Base-by-base conservation (phyloP, 192 early-diverging fungal species). In the Gigaspora rosea region DNA sequence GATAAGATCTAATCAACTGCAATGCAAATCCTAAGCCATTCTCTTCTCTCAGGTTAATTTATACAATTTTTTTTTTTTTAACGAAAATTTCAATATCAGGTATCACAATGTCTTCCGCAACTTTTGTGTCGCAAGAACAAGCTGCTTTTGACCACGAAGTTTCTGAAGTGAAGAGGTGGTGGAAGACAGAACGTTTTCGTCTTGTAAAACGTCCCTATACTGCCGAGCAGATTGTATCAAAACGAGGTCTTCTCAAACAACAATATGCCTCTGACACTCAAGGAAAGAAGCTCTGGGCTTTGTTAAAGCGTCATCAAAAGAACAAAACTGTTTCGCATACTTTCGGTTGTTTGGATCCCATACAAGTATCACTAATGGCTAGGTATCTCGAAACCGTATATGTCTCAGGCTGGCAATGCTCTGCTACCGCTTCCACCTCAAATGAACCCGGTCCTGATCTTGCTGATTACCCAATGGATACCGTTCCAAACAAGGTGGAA, bases 341-440 rank as follows among this genome's bases (percentile, higher is more conserved):
- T 50, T 98, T 97, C 80, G 97, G 97, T n/a, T 13, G 94, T 51
- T 88, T 98, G 32, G 97, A 98, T 79, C 92, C 97, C 66, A 90
- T 98, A 78, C 94, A 97, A 87, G 94, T 95, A 18, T 86, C 93
- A 35, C 96, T 97, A 86, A 98, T 98, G 97, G 95, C 92, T 52
- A 95, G 96, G 82, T 95, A 96, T 87, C 86, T 98, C 67, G 75
- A 76, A 50, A 76, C 75, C 0, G 75, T 66, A 16, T 76, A 76
- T 46, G 97, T 98, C 22, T 97, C 95, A 12, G 96, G 97, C n/a
- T 97, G 97, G 97, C 97, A 98, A 82, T 97, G 92, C 75, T 97
- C 96, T 41, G 65, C 75, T 3, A 76, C 75, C 3, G 75, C 48
- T 96, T 96, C 96, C 72, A 96, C 96, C 48, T 66, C 75, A 51